Conservation (phyloP, 1,284 basidiomycete genomes). For the Trichosporon sp. region DNA sequence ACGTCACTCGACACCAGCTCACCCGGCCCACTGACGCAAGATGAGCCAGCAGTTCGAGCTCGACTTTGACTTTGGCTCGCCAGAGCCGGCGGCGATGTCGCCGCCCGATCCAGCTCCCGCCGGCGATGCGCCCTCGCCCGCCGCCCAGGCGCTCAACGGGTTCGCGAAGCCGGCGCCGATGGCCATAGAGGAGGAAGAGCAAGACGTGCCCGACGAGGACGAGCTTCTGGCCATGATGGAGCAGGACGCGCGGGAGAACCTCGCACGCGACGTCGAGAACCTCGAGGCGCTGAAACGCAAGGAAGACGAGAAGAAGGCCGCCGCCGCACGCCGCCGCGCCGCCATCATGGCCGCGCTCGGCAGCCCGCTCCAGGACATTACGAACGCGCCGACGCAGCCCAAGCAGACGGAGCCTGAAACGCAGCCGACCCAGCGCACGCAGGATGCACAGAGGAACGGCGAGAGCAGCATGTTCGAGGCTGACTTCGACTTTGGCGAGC, state of each 20-base stretch:
- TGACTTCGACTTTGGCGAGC: slow-evolving; percentile 12
- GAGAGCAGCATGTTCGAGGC: not conserved
- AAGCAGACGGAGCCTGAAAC: not conserved
- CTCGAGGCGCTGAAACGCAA: not conserved
- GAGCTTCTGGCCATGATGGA: slow-evolving; percentile 28
- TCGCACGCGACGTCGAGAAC: not conserved
- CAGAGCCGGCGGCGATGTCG: not conserved
- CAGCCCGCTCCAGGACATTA: not conserved
- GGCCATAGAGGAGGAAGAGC: no score
- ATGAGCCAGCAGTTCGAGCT: slow-evolving; percentile 1
- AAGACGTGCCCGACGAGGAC: slow-evolving; percentile 20
- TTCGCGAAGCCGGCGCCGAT: not conserved
- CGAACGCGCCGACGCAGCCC: not conserved
- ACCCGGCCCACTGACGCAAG: not conserved
- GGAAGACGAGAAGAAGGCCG: not conserved
- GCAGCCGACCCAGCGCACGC: not conserved
- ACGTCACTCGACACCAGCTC: not conserved
- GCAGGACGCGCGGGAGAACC: slow-evolving; percentile 14
- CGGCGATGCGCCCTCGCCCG: not conserved
- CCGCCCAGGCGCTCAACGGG: not conserved
- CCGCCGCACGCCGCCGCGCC: slow-evolving; percentile 2
- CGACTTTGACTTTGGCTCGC: slow-evolving; percentile 2
- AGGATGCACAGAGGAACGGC: not conserved
- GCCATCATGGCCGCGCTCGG: slow-evolving; percentile 7
- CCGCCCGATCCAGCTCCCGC: not conserved